These are phyloP conservation scores for Warburgia ugandensis DNA, from an alignment of 164 flowering plant species.

Conservation along the genomic window DNA sequence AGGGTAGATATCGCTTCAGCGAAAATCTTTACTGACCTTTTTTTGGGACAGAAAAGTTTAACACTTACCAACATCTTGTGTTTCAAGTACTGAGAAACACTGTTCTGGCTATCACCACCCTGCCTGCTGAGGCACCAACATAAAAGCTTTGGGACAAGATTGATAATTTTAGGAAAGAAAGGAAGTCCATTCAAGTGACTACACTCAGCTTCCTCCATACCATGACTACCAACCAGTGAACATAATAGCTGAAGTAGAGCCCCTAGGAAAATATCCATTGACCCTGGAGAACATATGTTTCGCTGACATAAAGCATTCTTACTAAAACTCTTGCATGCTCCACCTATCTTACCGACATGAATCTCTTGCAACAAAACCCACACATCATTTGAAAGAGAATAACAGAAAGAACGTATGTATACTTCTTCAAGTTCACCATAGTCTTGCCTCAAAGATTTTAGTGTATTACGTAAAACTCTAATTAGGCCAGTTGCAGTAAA, in stretches of 20 bases:
- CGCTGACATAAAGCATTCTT: conserved; percentile 6
- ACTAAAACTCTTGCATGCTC: conserved; percentile 3
- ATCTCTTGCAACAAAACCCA: conserved; percentile 36
- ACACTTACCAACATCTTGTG: conserved; percentile 75
- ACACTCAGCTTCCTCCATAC: conserved; percentile 19
- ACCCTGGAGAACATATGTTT: conserved; percentile 10
- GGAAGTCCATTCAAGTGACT: conserved; percentile 20
- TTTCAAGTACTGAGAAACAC: conserved; percentile 45
- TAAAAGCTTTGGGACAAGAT: conserved; percentile 45
- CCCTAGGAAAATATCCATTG: conserved; percentile 40
- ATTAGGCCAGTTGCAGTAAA: conserved; percentile 32
- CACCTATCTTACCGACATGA: conserved; percentile 12
- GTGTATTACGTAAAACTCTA: conserved; percentile 43
- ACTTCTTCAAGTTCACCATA: conserved; percentile 21
- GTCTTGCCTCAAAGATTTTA: conserved; percentile 48
- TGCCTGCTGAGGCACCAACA: conserved; percentile 43
- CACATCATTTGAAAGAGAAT: conserved; percentile 29
- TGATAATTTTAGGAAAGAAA: conserved; percentile 22
- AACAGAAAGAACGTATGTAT: conserved; percentile 29
- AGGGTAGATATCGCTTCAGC: neutral
- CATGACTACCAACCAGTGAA: conserved; percentile 42
- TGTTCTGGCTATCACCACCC: conserved; percentile 10
- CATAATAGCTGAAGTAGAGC: conserved; percentile 53
- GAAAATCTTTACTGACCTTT: no score
- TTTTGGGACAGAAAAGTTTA: neutral